phyloP scores from a whole-genome alignment of 2,329 filamentous ascomycete species.

The Ceratocystis destructans region DNA sequence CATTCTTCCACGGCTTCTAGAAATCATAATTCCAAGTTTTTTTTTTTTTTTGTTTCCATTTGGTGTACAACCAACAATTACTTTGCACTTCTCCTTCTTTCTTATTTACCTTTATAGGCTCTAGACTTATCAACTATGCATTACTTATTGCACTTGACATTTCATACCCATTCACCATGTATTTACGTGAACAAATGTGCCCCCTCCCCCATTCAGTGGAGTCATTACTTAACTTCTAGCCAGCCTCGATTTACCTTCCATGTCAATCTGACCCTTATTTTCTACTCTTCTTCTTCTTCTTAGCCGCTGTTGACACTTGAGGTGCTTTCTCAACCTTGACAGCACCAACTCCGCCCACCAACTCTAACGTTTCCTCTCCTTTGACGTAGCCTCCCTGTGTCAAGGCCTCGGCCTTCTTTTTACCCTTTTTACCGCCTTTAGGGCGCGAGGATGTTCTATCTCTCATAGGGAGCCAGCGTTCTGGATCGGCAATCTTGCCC shows the following conservation, averaged over 20 bases:
- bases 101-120: not conserved
- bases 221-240: not conserved
- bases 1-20: not conserved
- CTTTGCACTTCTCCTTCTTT: conserved; percentile 8
- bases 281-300: conserved; percentile 35
- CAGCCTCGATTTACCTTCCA: not conserved
- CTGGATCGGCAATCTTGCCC: conserved; percentile 69
- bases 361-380: conserved; percentile 54
- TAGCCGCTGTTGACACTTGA: conserved; percentile 24
- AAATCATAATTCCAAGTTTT: not conserved
- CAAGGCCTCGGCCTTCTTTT: conserved; percentile 61
- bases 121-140: not conserved
- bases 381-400: conserved; percentile 76
- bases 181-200: not conserved
- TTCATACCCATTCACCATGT: not conserved
- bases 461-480: conserved; percentile 82
- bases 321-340: conserved; percentile 51
- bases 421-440: conserved; percentile 77
- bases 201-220: not conserved
- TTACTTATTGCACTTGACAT: not conserved
- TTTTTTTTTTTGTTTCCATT: not conserved
- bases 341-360: conserved; percentile 48
- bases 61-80: no score
- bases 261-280: conserved; percentile 28
- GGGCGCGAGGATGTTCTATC: conserved; percentile 81